Evolutionary conservation across 2,329 filamentous ascomycete genomes (phyloP).

Genomic region (Taxawa tesnikishii): DNA sequence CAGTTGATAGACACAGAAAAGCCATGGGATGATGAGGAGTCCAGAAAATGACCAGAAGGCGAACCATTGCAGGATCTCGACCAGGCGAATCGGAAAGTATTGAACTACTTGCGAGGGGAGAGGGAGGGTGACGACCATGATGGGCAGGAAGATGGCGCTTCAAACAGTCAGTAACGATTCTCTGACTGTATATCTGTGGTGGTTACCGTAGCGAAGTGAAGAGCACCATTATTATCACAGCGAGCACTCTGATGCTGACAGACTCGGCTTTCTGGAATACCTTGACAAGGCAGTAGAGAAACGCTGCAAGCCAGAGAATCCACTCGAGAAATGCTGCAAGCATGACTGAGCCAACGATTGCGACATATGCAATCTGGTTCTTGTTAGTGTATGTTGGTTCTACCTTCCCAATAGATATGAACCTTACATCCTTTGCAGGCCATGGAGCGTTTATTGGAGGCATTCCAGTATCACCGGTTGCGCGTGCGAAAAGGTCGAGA

Average conservation of each 20-base stretch:
- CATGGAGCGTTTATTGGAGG: conserved; percentile 22
- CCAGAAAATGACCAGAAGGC: conserved; percentile 87
- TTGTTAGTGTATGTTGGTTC: background rate
- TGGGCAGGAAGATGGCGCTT: conserved; percentile 75
- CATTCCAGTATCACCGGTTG: background rate
- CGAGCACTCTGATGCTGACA: conserved; percentile 67
- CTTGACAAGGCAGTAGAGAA: conserved; percentile 81
- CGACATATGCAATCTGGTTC: conserved; percentile 70
- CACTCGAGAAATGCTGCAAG: conserved; percentile 79
- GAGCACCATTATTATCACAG: conserved; percentile 59
- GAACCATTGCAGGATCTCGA: conserved; percentile 75
- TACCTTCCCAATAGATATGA: conserved; percentile 2
- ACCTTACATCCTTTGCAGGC: conserved; percentile 27
- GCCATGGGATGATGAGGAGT: conserved; percentile 77
- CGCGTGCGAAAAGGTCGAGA: background rate
- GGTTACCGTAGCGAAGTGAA: conserved; percentile 66
- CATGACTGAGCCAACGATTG: conserved; percentile 71
- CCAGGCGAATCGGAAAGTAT: conserved; percentile 59
- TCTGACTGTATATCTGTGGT: conserved; percentile 5
- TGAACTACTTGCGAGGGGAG: conserved; percentile 60
- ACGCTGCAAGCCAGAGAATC: conserved; percentile 90
- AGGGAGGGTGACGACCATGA: conserved; percentile 88
- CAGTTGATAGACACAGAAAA: conserved; percentile 85
- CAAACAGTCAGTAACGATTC: background rate
- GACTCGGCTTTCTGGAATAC: conserved; percentile 83